Evolutionary conservation across 306 rosid genomes (phyloP), one percentile per base, ranked within the genome.

Genomic region (Prinsepia uniflora): DNA sequence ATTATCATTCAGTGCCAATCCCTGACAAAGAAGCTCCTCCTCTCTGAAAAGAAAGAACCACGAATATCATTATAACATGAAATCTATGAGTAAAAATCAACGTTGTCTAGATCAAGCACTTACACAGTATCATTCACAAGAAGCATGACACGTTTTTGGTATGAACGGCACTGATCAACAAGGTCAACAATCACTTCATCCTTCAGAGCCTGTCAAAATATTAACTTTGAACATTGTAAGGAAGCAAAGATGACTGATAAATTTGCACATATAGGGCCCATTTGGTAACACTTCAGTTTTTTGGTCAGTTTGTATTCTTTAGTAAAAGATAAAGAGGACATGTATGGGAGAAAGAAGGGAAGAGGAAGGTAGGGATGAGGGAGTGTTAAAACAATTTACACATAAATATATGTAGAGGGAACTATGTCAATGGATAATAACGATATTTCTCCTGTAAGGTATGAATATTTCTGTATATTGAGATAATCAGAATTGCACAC

Each of bases 101-200:
- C 56, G 57, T 6, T 22, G 64, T 18, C 3, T 11, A 42, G 12
- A 52, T 56, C 24, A 55, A 62, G 72, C 42, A 44, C 96, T 84
- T 82, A 91, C 97, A 9, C 56, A 34, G 99, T 86, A 63, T 79
- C 76, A 77, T 86, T 91, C 87, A 91, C 92, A 82, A 95, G 97
- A 77, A 81, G 85, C 97, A 87, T 91, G 72, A 91, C 92, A 46
- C 92, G 97, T 75, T 79, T 89, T 84, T 91, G 92, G 78, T 87
- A 95, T 9, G 91, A 87, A 59, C 81, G 96, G 71, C 99, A 95
- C 83, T 95, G 99, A 75, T 95, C 99, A 77, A 86, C 99, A 68
- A 95, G 97, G 84, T 95, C 97, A 53, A 91, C 85, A 47, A 95
- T 91, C 76, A 95, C 72, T 82, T 95, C 99, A 40, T 91, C 88